Evolutionary conservation across 139 green algal genomes (phyloP).

Genomic region (Gonium pectorale): DNA sequence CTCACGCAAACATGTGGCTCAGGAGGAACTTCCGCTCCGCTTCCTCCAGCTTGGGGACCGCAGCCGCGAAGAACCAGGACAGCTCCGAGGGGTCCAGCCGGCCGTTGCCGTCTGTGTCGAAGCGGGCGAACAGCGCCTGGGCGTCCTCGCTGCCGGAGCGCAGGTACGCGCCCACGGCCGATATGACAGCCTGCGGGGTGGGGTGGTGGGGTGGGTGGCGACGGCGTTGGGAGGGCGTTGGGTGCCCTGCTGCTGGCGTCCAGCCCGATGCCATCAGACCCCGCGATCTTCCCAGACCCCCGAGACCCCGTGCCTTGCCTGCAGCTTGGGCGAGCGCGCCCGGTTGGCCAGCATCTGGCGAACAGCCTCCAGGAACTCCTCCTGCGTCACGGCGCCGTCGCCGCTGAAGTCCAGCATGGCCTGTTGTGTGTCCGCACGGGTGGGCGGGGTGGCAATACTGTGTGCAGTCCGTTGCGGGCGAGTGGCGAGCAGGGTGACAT

Average conservation of each 20-base stretch:
- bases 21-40: slow-evolving; percentile 41
- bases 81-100: slow-evolving; percentile 31
- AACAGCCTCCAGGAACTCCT: slow-evolving; percentile 54
- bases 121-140: neutral
- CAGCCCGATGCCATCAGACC: neutral
- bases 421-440: no score
- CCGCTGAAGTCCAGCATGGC: slow-evolving; percentile 53
- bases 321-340: no score
- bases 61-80: slow-evolving; percentile 22
- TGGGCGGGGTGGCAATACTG: no score
- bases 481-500: no score
- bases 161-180: slow-evolving; percentile 10
- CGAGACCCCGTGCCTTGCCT: no score
- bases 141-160: slow-evolving; percentile 20
- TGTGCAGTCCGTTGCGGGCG: no score
- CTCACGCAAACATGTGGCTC: slow-evolving; percentile 44
- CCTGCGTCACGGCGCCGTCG: slow-evolving; percentile 39
- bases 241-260: no score
- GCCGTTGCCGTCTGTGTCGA: slow-evolving; percentile 39
- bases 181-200: neutral
- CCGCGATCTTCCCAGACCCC: neutral
- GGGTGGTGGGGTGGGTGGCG: neutral
- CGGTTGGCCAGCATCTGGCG: no score
- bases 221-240: no score
- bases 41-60: neutral